These are phyloP conservation scores for Gregarina niphandrodes DNA, from an alignment of 169 alveolate species.

Conservation along the genomic window DNA sequence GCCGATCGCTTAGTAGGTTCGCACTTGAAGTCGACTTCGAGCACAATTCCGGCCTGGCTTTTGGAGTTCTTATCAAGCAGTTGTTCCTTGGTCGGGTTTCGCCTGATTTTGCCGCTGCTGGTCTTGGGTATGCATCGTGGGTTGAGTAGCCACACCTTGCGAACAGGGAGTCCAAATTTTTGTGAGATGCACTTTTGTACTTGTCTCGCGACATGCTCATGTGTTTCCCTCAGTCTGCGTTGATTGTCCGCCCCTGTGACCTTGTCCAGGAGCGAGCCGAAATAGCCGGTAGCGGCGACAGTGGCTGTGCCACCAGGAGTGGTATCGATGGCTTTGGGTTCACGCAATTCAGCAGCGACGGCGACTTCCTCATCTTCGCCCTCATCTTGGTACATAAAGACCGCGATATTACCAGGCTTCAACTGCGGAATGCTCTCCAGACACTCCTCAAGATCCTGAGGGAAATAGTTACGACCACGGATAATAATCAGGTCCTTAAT, in stretches of 20 bases:
- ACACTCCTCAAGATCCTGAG: conserved; percentile 36
- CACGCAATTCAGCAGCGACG: conserved; percentile 32
- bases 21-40: no score
- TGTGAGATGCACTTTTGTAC: conserved; percentile 20
- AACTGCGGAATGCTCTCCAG: conserved; percentile 20
- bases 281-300: no score
- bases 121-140: conserved; percentile 31
- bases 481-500: conserved; percentile 32
- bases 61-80: no score
- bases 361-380: conserved; percentile 29
- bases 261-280: no score
- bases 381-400: conserved; percentile 21
- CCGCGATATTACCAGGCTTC: conserved; percentile 31
- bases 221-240: no score
- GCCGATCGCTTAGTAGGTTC: no score
- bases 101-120: conserved; percentile 33
- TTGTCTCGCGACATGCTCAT: conserved; percentile 23
- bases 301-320: no score
- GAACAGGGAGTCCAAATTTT: conserved; percentile 27
- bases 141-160: conserved; percentile 26
- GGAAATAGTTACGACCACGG: conserved; percentile 35
- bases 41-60: no score
- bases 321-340: conserved; percentile 18
- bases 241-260: no score
- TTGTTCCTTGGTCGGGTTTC: conserved; percentile 22